Evolutionary conservation across 345 rosid species (phyloP).

Genomic region (Brassica carinata): DNA sequence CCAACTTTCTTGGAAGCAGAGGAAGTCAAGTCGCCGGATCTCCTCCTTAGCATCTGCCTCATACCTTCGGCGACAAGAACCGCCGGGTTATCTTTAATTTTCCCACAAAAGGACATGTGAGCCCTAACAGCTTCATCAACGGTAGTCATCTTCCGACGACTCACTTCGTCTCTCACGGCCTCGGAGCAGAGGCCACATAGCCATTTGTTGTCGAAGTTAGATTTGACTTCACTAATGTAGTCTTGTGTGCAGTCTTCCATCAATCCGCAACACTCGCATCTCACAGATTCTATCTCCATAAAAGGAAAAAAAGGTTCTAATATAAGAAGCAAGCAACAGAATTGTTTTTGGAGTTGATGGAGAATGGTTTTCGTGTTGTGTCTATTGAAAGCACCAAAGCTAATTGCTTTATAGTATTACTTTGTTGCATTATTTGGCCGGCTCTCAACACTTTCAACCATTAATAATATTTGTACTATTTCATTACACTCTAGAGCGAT

Average conservation of each 20-base stretch:
- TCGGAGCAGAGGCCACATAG: conserved; percentile 95
- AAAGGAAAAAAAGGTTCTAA: not conserved
- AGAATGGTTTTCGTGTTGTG: conserved; percentile 29
- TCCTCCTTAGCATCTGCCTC: conserved; percentile 91
- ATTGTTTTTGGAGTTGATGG: conserved; percentile 4
- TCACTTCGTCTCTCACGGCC: conserved; percentile 82
- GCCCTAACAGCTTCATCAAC: conserved; percentile 89
- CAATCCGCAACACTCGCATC: conserved; percentile 91
- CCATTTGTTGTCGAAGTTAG: conserved; percentile 92
- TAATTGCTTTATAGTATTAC: conserved; percentile 19
- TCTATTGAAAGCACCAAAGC: conserved; percentile 16
- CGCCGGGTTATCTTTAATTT: conserved; percentile 86
- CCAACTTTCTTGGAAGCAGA: conserved; percentile 72
- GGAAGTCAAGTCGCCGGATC: conserved; percentile 69
- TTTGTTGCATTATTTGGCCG: conserved; percentile 33
- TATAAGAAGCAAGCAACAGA: not conserved
- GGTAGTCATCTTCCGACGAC: conserved; percentile 46
- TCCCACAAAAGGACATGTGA: conserved; percentile 94
- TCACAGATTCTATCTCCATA: conserved; percentile 90
- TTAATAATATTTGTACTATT: not conserved
- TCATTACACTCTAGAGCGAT: not conserved
- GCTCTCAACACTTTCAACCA: conserved; percentile 18
- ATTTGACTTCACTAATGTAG: conserved; percentile 72
- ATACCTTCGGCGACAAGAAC: conserved; percentile 90
- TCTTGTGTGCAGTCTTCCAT: conserved; percentile 92